Evolutionary conservation across 176 grass and related monocot genomes (phyloP), one percentile per base, ranked within the genome.

Genomic region (Triticum dicoccoides): DNA sequence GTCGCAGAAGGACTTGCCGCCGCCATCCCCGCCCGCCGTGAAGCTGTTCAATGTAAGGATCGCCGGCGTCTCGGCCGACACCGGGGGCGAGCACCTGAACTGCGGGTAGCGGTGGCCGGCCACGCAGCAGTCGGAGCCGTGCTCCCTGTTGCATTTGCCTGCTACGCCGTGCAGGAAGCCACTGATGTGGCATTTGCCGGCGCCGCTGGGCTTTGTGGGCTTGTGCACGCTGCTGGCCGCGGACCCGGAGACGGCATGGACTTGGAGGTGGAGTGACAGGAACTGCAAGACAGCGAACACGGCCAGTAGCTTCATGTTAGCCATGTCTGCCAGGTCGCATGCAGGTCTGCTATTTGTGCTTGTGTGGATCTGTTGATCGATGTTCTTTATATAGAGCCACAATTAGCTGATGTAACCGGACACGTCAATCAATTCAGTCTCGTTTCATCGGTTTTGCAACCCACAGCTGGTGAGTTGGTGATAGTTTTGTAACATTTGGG

Each of bases 201-300:
- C 15, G 30, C 6, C 30, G 6, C 30, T 18, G 6, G 65, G 65
- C 1, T 68, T 15, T 17, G 65, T 18, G 51, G 5, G 65, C 27
- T 33, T 67, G 65, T 3, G 30, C 32, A 5, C 51, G 15, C 33
- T 69, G 65, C 65, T 35, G 65, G 17, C 15, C 1, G 15, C 51
- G 17, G 51, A 54, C 14, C 14, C 30, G 29, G 65, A 68, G 29
- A 68, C 65, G 65, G 14, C 30, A 68, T 25, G 24, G 61, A 64
- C 24, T 65, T 83, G 73, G 73, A 88, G 81, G 52, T 52, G 49
- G 49, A 52, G 49, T 17, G 65, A 34, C 49, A 88, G 20, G 38
- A 88, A 27, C 81, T 71, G 87, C 52, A 88, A 2, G 74, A 88
- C 62, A 3, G 63, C 73, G 42, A 88, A 7, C 64, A 71, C 21